Conservation (phyloP, 2,329 filamentous ascomycete genomes). For the Colletotrichum truncatum region DNA sequence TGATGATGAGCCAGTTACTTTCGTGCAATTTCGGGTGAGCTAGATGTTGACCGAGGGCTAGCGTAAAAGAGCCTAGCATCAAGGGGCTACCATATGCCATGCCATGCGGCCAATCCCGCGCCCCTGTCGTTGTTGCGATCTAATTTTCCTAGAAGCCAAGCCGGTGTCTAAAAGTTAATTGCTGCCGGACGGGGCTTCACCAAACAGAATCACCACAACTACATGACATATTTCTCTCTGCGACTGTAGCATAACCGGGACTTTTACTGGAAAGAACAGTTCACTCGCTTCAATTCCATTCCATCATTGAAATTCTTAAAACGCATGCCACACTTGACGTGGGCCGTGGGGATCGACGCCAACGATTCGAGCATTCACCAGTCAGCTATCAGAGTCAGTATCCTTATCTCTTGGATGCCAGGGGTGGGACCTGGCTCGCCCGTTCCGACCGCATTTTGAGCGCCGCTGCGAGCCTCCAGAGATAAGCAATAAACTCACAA, state of each 20-base stretch:
- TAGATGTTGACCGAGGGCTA: background rate
- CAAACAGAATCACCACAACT: background rate
- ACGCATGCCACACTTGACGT: slow-evolving; percentile 2
- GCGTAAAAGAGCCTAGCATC: background rate
- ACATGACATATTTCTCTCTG: no score
- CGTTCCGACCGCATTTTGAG: slow-evolving; percentile 22
- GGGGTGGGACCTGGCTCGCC: slow-evolving; percentile 28
- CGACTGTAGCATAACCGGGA: background rate
- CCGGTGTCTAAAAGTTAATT: slow-evolving; percentile 7
- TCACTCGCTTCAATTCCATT: background rate
- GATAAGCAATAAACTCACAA: slow-evolving; percentile 30
- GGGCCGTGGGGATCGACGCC: slow-evolving; percentile 23
- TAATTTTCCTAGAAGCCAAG: slow-evolving; percentile 6
- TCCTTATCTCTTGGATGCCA: slow-evolving; percentile 30
- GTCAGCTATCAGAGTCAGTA: slow-evolving; percentile 16
- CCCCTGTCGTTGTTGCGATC: slow-evolving; percentile 6
- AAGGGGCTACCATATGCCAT: background rate
- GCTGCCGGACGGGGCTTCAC: background rate
- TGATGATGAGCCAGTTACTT: background rate
- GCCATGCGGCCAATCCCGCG: slow-evolving; percentile 4
- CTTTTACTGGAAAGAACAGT: background rate
- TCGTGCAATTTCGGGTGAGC: background rate
- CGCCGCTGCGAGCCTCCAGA: slow-evolving; percentile 21
- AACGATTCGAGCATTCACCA: slow-evolving; percentile 17
- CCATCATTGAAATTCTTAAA: background rate